A percentile compares a stretch with the other conserved stretches of the same genome.
phyloP scores from a whole-genome alignment of 352 stramenopile genomes.

The Halophytophthora polymorphica region DNA sequence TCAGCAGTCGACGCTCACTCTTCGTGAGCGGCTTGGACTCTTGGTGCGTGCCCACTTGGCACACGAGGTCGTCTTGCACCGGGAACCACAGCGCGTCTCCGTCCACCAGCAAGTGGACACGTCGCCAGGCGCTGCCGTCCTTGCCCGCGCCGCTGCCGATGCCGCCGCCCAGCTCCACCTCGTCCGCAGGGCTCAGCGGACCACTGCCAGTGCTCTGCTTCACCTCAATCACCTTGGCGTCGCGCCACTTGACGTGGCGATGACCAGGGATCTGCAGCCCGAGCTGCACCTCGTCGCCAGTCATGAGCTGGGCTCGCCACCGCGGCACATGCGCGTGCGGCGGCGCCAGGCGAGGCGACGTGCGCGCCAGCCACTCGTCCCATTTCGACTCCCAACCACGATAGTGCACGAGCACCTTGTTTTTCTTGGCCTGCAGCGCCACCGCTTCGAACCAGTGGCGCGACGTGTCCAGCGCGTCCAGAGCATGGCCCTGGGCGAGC shows the following conservation, averaged over 20 bases:
- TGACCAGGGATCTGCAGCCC: slow-evolving; percentile 14
- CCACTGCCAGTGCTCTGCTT: neutral
- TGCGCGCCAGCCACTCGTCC: slow-evolving; percentile 23
- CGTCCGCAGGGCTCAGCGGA: neutral
- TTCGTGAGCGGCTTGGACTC: slow-evolving; percentile 13
- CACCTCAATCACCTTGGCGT: slow-evolving; percentile 20
- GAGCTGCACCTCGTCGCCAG: slow-evolving; percentile 14
- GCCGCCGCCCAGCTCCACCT: neutral
- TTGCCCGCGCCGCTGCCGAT: slow-evolving; percentile 2
- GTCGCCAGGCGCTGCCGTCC: neutral
- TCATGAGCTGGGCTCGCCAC: slow-evolving; percentile 14
- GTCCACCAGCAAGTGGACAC: neutral
- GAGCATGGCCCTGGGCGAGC: slow-evolving; percentile 5
- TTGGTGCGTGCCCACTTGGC: slow-evolving; percentile 8
- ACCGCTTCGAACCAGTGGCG: slow-evolving; percentile 18
- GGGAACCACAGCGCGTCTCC: slow-evolving; percentile 18
- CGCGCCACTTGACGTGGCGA: slow-evolving; percentile 19
- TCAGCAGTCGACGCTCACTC: slow-evolving; percentile 8
- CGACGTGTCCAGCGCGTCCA: slow-evolving; percentile 17
- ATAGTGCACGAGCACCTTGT: slow-evolving; percentile 26
- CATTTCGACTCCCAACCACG: slow-evolving; percentile 20
- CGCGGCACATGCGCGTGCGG: slow-evolving; percentile 12
- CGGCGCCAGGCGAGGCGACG: slow-evolving; percentile 11
- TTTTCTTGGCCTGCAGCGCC: slow-evolving; percentile 7
- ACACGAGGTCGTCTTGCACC: slow-evolving; percentile 18